A percentile compares a stretch with the other conserved stretches of the same genome.
Evolutionary conservation across 2,329 filamentous ascomycete species (phyloP).

Genomic region (Xylariaceae sp.): DNA sequence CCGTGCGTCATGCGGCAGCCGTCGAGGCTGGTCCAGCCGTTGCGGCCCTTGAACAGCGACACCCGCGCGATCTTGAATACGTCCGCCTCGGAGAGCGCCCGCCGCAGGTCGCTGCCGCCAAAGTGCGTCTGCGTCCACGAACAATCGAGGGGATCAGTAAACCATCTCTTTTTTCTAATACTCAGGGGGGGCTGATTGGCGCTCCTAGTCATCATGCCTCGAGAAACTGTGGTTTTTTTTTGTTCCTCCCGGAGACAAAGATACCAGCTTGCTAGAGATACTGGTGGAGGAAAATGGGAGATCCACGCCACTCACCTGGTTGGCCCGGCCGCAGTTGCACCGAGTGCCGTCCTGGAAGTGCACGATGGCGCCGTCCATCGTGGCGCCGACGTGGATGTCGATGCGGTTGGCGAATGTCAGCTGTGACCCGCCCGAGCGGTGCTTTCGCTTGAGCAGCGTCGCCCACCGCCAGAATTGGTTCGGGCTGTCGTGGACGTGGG

Average conservation of each 20-base stretch:
- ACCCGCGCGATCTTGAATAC: conserved; percentile 20
- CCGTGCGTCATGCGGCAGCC: conserved; percentile 18
- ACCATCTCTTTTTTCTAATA: no score
- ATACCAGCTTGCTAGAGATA: no score
- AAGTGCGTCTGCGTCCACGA: no score
- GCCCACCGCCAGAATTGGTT: background rate
- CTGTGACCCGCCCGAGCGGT: conserved; percentile 19
- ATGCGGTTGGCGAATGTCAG: conserved; percentile 32
- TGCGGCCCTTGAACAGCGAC: conserved; percentile 18
- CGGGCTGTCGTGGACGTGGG: no score
- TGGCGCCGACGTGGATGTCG: conserved; percentile 35
- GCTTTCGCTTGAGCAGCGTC: conserved; percentile 17
- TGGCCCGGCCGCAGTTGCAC: conserved; percentile 31
- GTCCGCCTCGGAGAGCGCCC: conserved; percentile 14
- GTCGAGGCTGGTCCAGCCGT: conserved; percentile 3
- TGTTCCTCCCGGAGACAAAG: no score
- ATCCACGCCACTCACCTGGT: conserved; percentile 7
- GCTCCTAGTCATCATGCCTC: no score
- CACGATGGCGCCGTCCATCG: conserved; percentile 37
- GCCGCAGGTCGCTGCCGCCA: conserved; percentile 23
- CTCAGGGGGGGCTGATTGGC: no score
- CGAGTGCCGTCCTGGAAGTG: conserved; percentile 35
- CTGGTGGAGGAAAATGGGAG: no score
- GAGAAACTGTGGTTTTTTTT: no score
- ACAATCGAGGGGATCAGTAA: no score